Percentiles rank a stretch among this genome's conserved stretches.
phyloP scores from a whole-genome alignment of 163 green algal species.

The Chlamydomonas reinhardtii region DNA sequence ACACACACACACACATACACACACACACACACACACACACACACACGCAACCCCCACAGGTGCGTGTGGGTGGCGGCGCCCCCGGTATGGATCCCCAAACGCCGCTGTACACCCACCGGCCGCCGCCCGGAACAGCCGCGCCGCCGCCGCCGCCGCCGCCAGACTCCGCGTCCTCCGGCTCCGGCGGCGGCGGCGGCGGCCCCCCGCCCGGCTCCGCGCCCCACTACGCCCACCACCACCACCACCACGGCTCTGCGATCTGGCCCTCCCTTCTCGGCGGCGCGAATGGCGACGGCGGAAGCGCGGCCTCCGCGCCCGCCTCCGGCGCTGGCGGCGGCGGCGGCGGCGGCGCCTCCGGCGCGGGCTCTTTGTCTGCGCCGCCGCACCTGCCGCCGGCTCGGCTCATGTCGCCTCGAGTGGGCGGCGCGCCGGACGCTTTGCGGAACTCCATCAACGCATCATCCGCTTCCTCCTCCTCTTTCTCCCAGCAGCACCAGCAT shows the following conservation, averaged over 20 bases:
- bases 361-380: not conserved
- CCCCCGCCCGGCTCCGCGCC: slow-evolving; percentile 4
- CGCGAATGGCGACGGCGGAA: no score
- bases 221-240: not conserved
- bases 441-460: no score
- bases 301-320: no score
- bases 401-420: slow-evolving; percentile 18
- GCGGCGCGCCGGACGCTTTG: not conserved
- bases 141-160: not conserved
- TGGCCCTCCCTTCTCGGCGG: not conserved
- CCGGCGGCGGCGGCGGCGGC: not conserved
- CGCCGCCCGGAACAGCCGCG: no score
- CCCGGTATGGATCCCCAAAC: not conserved
- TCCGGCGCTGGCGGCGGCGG: not conserved
- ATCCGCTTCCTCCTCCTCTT: no score
- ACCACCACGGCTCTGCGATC: no score
- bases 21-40: no score
- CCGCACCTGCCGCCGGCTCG: not conserved
- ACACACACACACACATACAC: not conserved
- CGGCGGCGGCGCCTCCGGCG: not conserved
- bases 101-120: not conserved
- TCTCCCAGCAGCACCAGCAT: no score
- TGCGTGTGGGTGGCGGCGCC: not conserved
- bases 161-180: not conserved
- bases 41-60: no score